Evolutionary conservation across 305 asterid genomes (phyloP).

Genomic region (Plantago lanceolata): DNA sequence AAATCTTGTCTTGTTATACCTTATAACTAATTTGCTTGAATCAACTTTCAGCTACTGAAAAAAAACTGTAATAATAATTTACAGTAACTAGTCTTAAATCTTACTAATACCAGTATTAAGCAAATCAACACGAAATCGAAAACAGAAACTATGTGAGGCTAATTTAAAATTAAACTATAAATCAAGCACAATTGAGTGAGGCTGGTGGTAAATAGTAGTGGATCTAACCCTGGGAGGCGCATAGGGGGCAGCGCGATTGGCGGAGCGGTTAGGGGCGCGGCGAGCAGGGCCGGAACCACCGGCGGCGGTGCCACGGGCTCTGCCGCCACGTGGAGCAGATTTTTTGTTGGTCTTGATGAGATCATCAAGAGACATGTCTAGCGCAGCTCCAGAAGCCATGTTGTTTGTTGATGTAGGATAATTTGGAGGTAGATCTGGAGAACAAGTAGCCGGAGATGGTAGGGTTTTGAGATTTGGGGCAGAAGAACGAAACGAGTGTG

Average conservation of each 20-base stretch:
- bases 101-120: not conserved
- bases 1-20: not conserved
- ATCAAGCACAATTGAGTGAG: not conserved
- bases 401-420: conserved; percentile 12
- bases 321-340: conserved; percentile 36
- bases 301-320: conserved; percentile 44
- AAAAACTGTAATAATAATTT: not conserved
- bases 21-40: not conserved
- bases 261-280: conserved; percentile 52
- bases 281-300: conserved; percentile 58
- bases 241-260: conserved; percentile 67
- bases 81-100: not conserved
- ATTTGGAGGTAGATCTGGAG: conserved; percentile 16
- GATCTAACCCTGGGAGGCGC: conserved; percentile 66
- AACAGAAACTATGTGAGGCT: not conserved
- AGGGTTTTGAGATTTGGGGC: not conserved
- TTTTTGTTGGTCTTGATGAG: conserved; percentile 82
- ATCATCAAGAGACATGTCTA: conserved; percentile 80
- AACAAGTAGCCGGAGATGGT: conserved; percentile 5
- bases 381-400: conserved; percentile 65
- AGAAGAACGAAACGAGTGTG: not conserved
- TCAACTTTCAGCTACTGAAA: not conserved
- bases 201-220: not conserved
- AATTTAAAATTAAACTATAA: not conserved
- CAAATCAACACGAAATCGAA: not conserved